phyloP scores from a whole-genome alignment of 208 protist genomes.

The Trichomonas tenax region DNA sequence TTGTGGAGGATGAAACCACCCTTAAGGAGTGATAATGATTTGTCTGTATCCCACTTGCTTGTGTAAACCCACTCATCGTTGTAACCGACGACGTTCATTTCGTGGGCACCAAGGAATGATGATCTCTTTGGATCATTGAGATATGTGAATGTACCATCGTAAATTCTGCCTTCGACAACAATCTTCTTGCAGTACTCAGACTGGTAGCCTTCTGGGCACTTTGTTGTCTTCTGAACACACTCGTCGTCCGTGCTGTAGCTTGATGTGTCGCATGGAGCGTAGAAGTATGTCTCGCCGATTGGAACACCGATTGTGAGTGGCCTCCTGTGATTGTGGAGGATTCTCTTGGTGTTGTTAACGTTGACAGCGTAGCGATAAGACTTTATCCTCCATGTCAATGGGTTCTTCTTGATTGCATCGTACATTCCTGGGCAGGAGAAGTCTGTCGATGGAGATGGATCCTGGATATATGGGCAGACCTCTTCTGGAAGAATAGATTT shows the following conservation, averaged over 20 bases:
- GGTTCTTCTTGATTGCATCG: not conserved
- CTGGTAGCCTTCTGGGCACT: not conserved
- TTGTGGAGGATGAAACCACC: slow-evolving; percentile 6
- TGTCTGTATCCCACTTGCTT: not conserved
- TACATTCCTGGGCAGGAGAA: not conserved
- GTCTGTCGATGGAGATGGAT: not conserved
- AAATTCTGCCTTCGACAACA: not conserved
- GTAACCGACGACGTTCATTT: not conserved
- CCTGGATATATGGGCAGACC: not conserved
- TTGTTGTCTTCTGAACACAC: not conserved
- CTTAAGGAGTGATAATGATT: not conserved
- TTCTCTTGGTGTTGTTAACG: not conserved
- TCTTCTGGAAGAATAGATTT: not conserved
- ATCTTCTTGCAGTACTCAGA: not conserved
- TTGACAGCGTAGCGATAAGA: not conserved
- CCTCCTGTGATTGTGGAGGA: not conserved
- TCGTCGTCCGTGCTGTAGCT: not conserved
- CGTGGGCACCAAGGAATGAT: not conserved
- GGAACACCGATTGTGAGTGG: not conserved
- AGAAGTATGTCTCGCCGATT: not conserved
- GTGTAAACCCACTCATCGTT: not conserved
- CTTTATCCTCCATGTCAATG: not conserved
- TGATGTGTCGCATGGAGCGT: not conserved
- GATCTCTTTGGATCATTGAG: not conserved
- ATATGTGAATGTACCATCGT: not conserved